Base-by-base conservation (phyloP, 371 early-diverging fungal genomes). In the Mucor mucedo region DNA sequence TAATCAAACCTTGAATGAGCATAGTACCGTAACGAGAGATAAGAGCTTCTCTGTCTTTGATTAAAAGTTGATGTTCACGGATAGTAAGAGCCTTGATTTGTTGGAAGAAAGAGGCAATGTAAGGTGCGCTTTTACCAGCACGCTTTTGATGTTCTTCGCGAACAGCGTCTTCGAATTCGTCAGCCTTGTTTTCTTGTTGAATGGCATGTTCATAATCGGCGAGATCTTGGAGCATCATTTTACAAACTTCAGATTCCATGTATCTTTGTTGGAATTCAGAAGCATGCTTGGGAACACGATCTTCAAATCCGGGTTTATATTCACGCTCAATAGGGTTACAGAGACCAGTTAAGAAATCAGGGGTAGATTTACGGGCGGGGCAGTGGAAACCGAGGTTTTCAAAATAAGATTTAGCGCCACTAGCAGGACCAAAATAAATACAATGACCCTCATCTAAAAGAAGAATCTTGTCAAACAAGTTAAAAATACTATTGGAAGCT, bases 311-410 rank as follows among this genome's bases (percentile, higher is more conserved):
- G 2, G 80, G 72, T 35, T 76, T 68, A 32, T 86, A 62, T 52
- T 77, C 74, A 62, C 89, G 87, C 64, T 91, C 91, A 41, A 81
- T 54, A 21, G 81, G 71, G 57, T 88, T 76, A 54, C 88, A 90
- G 14, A 89, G 58, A 32, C 92, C 90, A 21, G 93, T 88, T 60
- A 94, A 82, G 59, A 88, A 92, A 57, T 93, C 93, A 2, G 93
- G 84, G 0, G 85, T 86, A 9, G 89, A 91, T 71, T 90, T 90
- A 59, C 91, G 84, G 50, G 83, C 66, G 11, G 93, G 93, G 54
- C 87, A 84, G 13, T 78, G 66, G 62, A 88, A 89, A 1, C 94
- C 94, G 16, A 87, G 68, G 14, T 82, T 68, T 60, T 80, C 78
- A 70, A 93, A 91, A 63, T 92, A 91, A 14, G 70, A 70, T 14